Evolutionary conservation across 225 moss, liverwort and hornwort genomes (phyloP).

Genomic region (Bryoerythrophyllum caledonicum): DNA sequence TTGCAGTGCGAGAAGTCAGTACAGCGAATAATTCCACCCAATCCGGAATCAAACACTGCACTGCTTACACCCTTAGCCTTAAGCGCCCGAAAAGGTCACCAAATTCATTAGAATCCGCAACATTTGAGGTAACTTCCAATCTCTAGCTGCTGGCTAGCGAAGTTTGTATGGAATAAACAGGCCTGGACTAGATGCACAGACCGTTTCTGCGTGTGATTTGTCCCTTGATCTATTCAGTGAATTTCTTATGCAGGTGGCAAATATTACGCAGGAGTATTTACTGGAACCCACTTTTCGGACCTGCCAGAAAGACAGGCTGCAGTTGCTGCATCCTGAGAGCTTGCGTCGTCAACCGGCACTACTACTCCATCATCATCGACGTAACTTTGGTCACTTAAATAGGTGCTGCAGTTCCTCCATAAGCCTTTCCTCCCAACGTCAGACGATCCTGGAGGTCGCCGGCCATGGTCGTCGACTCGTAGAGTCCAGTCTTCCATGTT

Average conservation of each 20-base stretch:
- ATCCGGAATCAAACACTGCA: neutral
- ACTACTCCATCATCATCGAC: conserved; percentile 19
- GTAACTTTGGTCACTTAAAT: neutral
- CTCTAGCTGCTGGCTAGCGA: conserved; percentile 13
- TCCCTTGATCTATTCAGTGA: neutral
- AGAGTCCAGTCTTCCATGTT: neutral
- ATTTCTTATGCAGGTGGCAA: neutral
- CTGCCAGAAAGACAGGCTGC: neutral
- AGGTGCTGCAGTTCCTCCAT: neutral
- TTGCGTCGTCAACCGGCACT: conserved; percentile 11
- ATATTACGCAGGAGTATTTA: conserved; percentile 1
- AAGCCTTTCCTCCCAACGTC: neutral
- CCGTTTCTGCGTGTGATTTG: neutral
- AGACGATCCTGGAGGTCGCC: conserved; percentile 1
- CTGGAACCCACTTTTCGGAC: conserved; percentile 9
- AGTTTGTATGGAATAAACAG: neutral
- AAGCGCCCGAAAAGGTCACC: neutral
- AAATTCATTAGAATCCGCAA: neutral
- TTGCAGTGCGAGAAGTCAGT: neutral
- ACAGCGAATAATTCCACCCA: neutral
- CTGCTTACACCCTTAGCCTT: neutral
- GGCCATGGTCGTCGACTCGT: neutral
- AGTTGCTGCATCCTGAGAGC: conserved; percentile 20
- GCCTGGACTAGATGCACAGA: neutral
- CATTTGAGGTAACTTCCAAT: neutral